A percentile compares a stretch with the other conserved stretches of the same genome.
These are phyloP conservation scores for Angomonas desouzai DNA, from an alignment of 208 protist species.

Conservation along the genomic window DNA sequence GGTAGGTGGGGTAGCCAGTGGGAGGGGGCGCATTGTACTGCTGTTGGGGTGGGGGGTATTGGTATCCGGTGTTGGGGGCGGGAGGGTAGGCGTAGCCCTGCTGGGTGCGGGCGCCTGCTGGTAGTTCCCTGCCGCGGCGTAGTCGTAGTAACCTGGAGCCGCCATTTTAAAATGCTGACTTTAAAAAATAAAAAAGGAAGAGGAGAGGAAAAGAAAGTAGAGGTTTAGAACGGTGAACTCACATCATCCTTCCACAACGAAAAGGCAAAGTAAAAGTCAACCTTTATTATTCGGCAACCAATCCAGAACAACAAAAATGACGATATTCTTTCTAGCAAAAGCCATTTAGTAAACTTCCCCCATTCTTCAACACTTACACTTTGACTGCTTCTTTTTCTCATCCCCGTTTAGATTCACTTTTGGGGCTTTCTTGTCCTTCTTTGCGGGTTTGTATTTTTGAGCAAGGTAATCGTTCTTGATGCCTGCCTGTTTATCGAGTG, in stretches of 20 bases:
- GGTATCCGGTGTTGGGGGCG: background rate
- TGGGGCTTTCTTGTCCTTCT: conserved; percentile 1
- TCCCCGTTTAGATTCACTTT: background rate
- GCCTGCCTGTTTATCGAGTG: background rate
- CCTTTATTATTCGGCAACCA: background rate
- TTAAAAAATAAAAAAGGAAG: background rate
- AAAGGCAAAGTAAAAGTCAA: too few species aligned
- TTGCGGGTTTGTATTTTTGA: background rate
- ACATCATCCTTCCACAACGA: background rate
- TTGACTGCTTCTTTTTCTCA: background rate
- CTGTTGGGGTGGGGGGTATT: background rate
- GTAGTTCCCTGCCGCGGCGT: background rate
- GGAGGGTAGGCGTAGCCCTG: too few species aligned
- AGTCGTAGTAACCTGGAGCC: conserved; percentile 3
- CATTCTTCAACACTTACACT: conserved; percentile 12
- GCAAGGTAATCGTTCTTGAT: background rate
- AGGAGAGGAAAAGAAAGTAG: conserved; percentile 3
- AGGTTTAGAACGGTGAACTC: too few species aligned
- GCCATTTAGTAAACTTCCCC: too few species aligned
- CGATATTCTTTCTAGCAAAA: background rate
- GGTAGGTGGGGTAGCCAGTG: background rate
- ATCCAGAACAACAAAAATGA: background rate
- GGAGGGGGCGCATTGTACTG: background rate
- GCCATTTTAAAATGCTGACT: background rate
- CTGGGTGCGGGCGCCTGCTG: background rate